Evolutionary conservation across 805 yeast species (phyloP).

Genomic region (Ogataea paraovalis): DNA sequence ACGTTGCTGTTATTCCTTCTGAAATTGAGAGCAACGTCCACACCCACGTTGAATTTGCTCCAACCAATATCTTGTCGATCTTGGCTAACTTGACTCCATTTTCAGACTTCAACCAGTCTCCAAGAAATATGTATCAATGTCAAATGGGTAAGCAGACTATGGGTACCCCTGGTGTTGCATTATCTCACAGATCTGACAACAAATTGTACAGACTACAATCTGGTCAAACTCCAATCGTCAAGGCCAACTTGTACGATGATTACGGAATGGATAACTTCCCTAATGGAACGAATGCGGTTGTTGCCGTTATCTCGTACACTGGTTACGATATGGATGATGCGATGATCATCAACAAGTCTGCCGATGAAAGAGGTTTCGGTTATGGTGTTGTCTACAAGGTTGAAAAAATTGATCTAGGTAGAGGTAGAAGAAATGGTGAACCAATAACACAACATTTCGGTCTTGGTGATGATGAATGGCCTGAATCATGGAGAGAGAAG

Average conservation of each 20-base stretch:
- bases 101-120: constrained; percentile 97
- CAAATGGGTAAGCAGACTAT: constrained; percentile 99
- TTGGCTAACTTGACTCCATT: constrained; percentile 96
- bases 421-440: constrained; percentile 82
- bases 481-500: constrained; percentile 82
- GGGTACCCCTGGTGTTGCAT: constrained; percentile 99
- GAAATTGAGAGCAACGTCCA: constrained; percentile 82
- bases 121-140: constrained; percentile 99
- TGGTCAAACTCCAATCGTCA: constrained; percentile 96
- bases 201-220: constrained; percentile 88
- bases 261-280: constrained; percentile 99
- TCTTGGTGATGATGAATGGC: constrained; percentile 91
- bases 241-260: constrained; percentile 88
- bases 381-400: constrained; percentile 96
- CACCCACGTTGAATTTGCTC: constrained; percentile 90
- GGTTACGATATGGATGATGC: constrained; percentile 99
- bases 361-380: constrained; percentile 97
- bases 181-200: constrained; percentile 89
- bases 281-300: constrained; percentile 97
- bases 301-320: constrained; percentile 96
- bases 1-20: constrained; percentile 89
- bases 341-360: constrained; percentile 95
- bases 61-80: constrained; percentile 91
- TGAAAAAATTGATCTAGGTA: constrained; percentile 80
- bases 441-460: constrained; percentile 94